Conservation (phyloP, 2,329 filamentous ascomycete genomes). For the Huntiella moniliformis region DNA sequence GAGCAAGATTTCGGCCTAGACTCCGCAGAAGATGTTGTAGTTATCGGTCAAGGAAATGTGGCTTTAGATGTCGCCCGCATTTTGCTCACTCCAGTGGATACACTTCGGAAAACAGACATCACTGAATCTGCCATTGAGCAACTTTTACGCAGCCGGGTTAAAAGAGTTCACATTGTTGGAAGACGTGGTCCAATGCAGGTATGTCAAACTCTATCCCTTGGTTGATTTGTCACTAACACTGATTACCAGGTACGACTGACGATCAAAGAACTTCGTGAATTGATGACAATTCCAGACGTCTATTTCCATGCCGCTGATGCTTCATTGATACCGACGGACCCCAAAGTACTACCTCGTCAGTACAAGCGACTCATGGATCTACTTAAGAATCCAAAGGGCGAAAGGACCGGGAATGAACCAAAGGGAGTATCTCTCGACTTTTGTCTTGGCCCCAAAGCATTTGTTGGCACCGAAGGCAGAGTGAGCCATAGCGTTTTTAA, state of each 20-base stretch:
- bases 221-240: conserved; percentile 4
- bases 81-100: conserved; percentile 56
- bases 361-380: conserved; percentile 64
- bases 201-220: conserved; percentile 16
- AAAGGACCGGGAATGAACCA: conserved; percentile 28
- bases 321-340: conserved; percentile 46
- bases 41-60: conserved; percentile 92
- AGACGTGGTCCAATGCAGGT: conserved; percentile 73
- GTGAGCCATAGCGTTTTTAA: conserved; percentile 53
- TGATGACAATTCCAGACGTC: conserved; percentile 58
- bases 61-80: conserved; percentile 85
- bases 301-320: conserved; percentile 51
- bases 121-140: conserved; percentile 63
- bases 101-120: conserved; percentile 69
- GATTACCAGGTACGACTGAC: conserved; percentile 61
- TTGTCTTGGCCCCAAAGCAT: conserved; percentile 57
- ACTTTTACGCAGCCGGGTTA: conserved; percentile 54
- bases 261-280: conserved; percentile 80
- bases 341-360: conserved; percentile 54
- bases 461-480: conserved; percentile 33
- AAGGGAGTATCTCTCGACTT: conserved; percentile 77
- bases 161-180: conserved; percentile 70
- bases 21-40: conserved; percentile 56
- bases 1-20: conserved; percentile 50
- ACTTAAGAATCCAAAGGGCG: conserved; percentile 40